Percentiles rank a stretch among this genome's conserved stretches.
phyloP scores from a whole-genome alignment of 2,329 filamentous ascomycete genomes.

The Monosporascus ibericus region DNA sequence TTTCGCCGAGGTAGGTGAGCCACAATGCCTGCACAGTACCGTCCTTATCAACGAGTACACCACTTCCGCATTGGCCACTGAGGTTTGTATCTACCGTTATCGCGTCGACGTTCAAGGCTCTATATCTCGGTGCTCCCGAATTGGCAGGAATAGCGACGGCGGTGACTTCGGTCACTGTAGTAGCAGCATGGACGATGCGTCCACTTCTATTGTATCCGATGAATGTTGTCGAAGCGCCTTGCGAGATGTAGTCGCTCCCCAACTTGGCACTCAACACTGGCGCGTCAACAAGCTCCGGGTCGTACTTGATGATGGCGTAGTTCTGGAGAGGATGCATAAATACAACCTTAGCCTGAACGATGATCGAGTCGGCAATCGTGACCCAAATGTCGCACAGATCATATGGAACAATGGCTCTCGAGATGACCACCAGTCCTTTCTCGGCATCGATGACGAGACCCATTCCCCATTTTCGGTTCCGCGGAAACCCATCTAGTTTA shows the following conservation, averaged over 20 bases:
- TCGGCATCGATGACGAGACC: conserved; percentile 96
- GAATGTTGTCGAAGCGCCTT: conserved; percentile 92
- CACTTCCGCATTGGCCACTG: conserved; percentile 86
- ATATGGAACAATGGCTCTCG: conserved; percentile 88
- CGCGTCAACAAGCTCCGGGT: conserved; percentile 86
- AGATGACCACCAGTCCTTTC: conserved; percentile 90
- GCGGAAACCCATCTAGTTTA: conserved; percentile 96
- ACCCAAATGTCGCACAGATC: conserved; percentile 95
- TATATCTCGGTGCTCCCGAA: conserved; percentile 82
- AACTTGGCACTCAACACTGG: conserved; percentile 86
- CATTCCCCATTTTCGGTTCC: conserved; percentile 90
- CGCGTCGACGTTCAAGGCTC: conserved; percentile 91
- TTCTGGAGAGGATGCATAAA: conserved; percentile 97
- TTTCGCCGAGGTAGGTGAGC: conserved; percentile 94
- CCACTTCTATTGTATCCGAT: conserved; percentile 98
- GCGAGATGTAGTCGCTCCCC: conserved; percentile 74
- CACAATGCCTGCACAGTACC: conserved; percentile 92
- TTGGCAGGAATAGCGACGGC: conserved; percentile 95
- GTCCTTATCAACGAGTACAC: conserved; percentile 83
- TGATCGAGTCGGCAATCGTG: conserved; percentile 93
- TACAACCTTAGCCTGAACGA: conserved; percentile 87
- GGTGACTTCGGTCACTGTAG: conserved; percentile 93
- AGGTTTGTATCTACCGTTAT: conserved; percentile 95
- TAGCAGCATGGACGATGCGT: conserved; percentile 87
- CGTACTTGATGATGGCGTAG: conserved; percentile 92